Evolutionary conservation across 169 alveolate genomes (phyloP), one percentile per base, ranked within the genome.

Genomic region (Eimeria falciformis): DNA sequence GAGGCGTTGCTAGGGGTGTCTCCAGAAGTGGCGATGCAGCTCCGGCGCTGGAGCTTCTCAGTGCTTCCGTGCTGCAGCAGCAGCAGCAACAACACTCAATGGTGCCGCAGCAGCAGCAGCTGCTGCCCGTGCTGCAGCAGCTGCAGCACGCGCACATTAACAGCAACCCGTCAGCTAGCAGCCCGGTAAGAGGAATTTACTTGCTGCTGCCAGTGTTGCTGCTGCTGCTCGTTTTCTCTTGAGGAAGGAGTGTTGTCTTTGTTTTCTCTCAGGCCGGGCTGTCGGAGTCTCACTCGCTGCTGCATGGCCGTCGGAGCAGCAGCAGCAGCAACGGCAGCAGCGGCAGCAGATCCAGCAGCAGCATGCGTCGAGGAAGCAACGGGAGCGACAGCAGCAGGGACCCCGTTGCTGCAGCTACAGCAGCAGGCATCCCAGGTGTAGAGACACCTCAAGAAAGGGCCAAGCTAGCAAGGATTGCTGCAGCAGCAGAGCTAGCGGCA

Each of bases 401-500:
- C 37, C 25, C 47, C 29, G 43, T 29, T 25, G 88, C 73, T 14
- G 50, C 88, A 78, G 33, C 88, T 40, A 21, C 73, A 78, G 73
- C 73, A 78, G 88, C 66, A 45, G 53, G 40, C 25, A 17, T 33
- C 1, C 5, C 88, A 2, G 71, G 55, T 78, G 47, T 21, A 43
- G 88, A 78, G 53, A 21, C 88, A 3, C 73, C 47, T 47, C 73
- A 46, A 53, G 73, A 78, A n/a, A 68, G 50, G 29, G 73, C 71
- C 21, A 50, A 78, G 88, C 88, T 78, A 25, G 73, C 50, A 12
- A 68, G 29, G 68, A 78, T 53, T 53, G 88, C 88, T 27, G 71
- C 88, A n/a, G 88, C 88, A 53, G 88, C 88, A n/a, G 88, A 78
- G 50, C 55, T 78, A 45, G 88, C 88, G 6, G 88, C 88, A 12